Percentiles rank a stretch among this genome's conserved stretches.
Conservation (phyloP, 164 flowering plant species). For the Magnolia officinalis region DNA sequence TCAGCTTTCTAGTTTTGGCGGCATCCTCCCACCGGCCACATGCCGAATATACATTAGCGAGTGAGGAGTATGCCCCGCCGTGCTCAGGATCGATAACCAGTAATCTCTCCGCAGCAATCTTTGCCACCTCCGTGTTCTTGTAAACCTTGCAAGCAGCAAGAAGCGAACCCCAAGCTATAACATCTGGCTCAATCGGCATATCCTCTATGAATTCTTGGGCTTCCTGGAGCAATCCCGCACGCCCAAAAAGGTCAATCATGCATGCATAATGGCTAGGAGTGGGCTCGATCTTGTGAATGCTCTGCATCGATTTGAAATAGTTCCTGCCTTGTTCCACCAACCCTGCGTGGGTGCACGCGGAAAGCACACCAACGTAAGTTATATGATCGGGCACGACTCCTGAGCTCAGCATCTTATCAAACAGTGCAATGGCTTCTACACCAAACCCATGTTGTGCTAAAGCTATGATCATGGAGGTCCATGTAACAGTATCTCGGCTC, state of each 20-base stretch:
- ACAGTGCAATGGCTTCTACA: conserved; percentile 61
- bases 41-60: conserved; percentile 66
- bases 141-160: conserved; percentile 66
- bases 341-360: conserved; percentile 81
- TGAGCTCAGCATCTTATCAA: conserved; percentile 52
- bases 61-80: conserved; percentile 74
- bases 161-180: conserved; percentile 86
- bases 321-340: conserved; percentile 55
- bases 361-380: conserved; percentile 91
- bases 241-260: conserved; percentile 81
- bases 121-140: conserved; percentile 61
- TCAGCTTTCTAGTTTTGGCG: conserved; percentile 55
- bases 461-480: conserved; percentile 87
- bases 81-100: conserved; percentile 69
- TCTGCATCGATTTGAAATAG: conserved; percentile 54
- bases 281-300: conserved; percentile 56
- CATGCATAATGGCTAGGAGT: conserved; percentile 71
- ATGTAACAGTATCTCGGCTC: conserved; percentile 60
- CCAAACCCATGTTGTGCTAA: conserved; percentile 88
- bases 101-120: conserved; percentile 63
- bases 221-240: conserved; percentile 70
- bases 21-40: conserved; percentile 74
- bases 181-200: conserved; percentile 83
- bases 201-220: conserved; percentile 58
- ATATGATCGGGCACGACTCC: conserved; percentile 75